Evolutionary conservation across 2,329 filamentous ascomycete genomes (phyloP).

Genomic region (Knufia petricola): DNA sequence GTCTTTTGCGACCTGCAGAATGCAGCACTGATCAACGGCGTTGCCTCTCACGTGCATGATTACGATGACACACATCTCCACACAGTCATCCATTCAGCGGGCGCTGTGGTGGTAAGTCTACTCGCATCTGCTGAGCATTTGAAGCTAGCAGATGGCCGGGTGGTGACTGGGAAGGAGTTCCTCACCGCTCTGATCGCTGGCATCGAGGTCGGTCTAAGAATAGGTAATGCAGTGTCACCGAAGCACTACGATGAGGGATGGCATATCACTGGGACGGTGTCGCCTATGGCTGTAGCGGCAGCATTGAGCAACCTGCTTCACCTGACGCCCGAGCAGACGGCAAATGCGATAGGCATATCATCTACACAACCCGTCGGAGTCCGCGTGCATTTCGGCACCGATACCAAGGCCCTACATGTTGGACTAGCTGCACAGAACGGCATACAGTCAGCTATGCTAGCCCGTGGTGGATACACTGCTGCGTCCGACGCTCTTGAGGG

Average conservation of each 20-base stretch:
- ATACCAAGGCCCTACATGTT: conserved; percentile 48
- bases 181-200: conserved; percentile 44
- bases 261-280: conserved; percentile 47
- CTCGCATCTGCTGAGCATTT: conserved; percentile 39
- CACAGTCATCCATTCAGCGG: conserved; percentile 47
- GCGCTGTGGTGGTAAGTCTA: conserved; percentile 42
- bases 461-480: conserved; percentile 41
- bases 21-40: conserved; percentile 46
- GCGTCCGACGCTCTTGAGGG: conserved; percentile 41
- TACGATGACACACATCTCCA: conserved; percentile 50
- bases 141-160: conserved; percentile 19
- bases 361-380: conserved; percentile 46
- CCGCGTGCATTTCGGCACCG: conserved; percentile 46
- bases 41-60: conserved; percentile 47
- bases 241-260: conserved; percentile 48
- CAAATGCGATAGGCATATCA: conserved; percentile 45
- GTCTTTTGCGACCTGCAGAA: conserved; percentile 20
- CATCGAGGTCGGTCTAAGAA: conserved; percentile 45
- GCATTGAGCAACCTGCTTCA: conserved; percentile 41
- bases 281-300: conserved; percentile 45
- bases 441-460: conserved; percentile 39
- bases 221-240: conserved; percentile 44
- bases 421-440: conserved; percentile 46
- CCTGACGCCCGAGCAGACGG: conserved; percentile 32
- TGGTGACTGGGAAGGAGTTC: conserved; percentile 38